Conservation (phyloP, 306 rosid genomes). For the Vigna angularis region DNA sequence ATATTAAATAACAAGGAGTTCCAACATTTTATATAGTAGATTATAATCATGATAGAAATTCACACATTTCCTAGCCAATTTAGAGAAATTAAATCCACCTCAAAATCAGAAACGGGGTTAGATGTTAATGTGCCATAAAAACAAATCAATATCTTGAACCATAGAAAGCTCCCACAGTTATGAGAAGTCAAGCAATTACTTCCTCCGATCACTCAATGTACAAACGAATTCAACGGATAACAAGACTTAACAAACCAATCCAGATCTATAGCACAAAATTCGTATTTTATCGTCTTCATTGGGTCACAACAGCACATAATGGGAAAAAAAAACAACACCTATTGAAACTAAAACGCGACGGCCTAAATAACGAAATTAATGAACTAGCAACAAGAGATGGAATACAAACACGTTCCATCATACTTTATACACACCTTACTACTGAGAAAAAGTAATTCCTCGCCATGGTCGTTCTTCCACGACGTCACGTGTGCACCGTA, state of each 20-base stretch:
- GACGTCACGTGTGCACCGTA: slow-evolving; percentile 97
- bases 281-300: not conserved
- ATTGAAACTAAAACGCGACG: not conserved
- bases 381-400: not conserved
- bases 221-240: slow-evolving; percentile 10
- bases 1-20: not conserved
- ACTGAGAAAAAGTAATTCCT: slow-evolving; percentile 94
- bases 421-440: slow-evolving; percentile 62
- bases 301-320: not conserved
- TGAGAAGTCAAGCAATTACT: slow-evolving; percentile 3
- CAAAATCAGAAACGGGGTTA: slow-evolving; percentile 11
- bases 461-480: slow-evolving; percentile 95
- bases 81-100: slow-evolving; percentile 8
- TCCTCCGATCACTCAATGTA: slow-evolving; percentile 23
- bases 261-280: slow-evolving; percentile 21
- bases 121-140: slow-evolving; percentile 1
- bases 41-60: slow-evolving; percentile 28
- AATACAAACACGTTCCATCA: not conserved
- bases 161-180: not conserved
- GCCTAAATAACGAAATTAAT: slow-evolving; percentile 17
- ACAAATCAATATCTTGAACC: slow-evolving; percentile 33
- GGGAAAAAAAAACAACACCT: not conserved
- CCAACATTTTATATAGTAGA: slow-evolving; percentile 8
- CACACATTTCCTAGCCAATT: not conserved
- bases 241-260: not conserved